Evolutionary conservation across 768 basidiomycete genomes (phyloP), one percentile per base, ranked within the genome.

Genomic region (Mycena capillaripes): DNA sequence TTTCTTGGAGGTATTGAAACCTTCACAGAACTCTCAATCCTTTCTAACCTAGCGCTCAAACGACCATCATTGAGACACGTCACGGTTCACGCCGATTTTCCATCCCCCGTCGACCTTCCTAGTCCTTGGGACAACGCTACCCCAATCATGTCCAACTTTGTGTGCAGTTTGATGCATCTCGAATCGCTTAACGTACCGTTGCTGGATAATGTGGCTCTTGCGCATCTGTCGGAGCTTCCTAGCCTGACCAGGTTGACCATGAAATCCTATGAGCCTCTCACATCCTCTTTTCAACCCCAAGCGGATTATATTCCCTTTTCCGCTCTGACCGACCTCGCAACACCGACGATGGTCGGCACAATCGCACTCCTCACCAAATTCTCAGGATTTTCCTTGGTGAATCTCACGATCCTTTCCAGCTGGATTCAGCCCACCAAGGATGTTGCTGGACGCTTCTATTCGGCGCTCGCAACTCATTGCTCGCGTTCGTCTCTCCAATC

Each of bases 401-500:
- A 56, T 2, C 14, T 66, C 1, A 17, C 11, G 25, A 27, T 42
- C 25, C 16, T 10, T 30, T 5, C 52, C 14, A 34, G 19, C 16
- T 17, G 1, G 17, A 8, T 36, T 25, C 32, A 50, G 4, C 27
- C 46, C 27, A 62, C 60, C 17, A 29, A n/a, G 7, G 9, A 23
- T 34, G 61, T 14, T 32, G 38, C 66, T 17, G 42, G 44, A 8
- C n/a, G 48, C 3, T 57, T 67, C 25, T 67, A 57, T 40, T 32
- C 66, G 4, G 38, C 56, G 19, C 27, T 58, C 1, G 56, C 27
- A 34, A 46, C 14, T 2, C 42, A 58, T 27, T 46, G 55, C 32
- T 32, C 56, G 14, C 66, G 17, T 19, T 57, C 65, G 11, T 66
- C 66, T 14, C 66, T 67, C 4, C 40, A 36, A 58, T 23, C 9